Evolutionary conservation across 2,329 filamentous ascomycete species (phyloP), one percentile per base, ranked within the genome.

Genomic region (Diaporthe eres): DNA sequence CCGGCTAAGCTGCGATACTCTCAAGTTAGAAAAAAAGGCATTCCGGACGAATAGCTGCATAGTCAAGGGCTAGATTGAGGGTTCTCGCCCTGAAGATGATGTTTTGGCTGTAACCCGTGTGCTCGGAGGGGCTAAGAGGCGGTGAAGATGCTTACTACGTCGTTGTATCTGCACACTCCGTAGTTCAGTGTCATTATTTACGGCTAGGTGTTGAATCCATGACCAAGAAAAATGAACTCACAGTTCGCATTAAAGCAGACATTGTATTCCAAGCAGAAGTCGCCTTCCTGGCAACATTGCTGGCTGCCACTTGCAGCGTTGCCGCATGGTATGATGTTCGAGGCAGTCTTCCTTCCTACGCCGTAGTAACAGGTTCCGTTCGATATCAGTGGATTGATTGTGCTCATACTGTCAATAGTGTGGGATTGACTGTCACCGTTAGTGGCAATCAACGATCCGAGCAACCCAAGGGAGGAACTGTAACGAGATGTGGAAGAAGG

Each of bases 271-370:
- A 73, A 13, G 37, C 71, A 73, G 34, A 31, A 73, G 31, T 73
- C 71, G 12, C 71, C 71, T 44, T 73, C 47, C 58, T 73, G 57
- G 12, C 71, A 73, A 73, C 71, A 73, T 25, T 73, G 58, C 47
- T 73, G 60, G 19, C 47, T 7, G 31, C 71, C 58, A 19, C 10
- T 44, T 22, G 71, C 71, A 4, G 58, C 13, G 4, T 73, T 73
- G 2, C 71, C 71, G 22, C 71, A 73, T 31, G 71, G 71, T 55
- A 73, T 73, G 8, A 73, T 44, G 9, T 73, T 73, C 0, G 57
- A 53, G 5, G 71, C 17, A 28, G 58, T 17, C 34, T 65, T 31
- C 12, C 28, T 65, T 12, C 58, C 58, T 42, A 51, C 10, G 4
- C 57, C 71, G 34, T 65, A 73, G 6, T 65, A 73, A 15, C 71